Evolutionary conservation across 768 basidiomycete species (phyloP).

Genomic region (Coprinellus aureogranulatus): DNA sequence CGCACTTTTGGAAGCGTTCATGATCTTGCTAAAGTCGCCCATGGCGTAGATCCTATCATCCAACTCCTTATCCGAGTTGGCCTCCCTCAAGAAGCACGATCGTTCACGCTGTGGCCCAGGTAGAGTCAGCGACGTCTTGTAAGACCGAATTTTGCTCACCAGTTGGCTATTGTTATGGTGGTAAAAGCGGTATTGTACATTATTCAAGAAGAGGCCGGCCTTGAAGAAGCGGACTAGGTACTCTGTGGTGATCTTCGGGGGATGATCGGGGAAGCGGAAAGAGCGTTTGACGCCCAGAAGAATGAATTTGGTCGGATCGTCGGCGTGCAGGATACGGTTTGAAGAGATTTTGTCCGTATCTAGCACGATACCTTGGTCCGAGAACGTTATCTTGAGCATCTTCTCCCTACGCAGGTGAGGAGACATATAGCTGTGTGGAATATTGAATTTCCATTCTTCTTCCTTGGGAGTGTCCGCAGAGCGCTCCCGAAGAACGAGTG

Average conservation of each 20-base stretch:
- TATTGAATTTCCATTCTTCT: constrained; percentile 48
- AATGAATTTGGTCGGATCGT: constrained; percentile 57
- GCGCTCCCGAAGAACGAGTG: constrained; percentile 31
- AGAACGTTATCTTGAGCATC: constrained; percentile 6
- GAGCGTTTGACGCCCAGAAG: constrained; percentile 48
- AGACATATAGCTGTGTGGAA: constrained; percentile 28
- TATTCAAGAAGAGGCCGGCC: constrained; percentile 55
- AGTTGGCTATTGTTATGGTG: constrained; percentile 72
- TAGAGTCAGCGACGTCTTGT: neutral
- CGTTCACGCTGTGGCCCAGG: constrained; percentile 45
- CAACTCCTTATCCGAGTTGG: constrained; percentile 52
- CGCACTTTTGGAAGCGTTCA: constrained; percentile 63
- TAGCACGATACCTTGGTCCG: constrained; percentile 2
- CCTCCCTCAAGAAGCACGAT: constrained; percentile 61
- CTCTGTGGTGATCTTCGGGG: constrained; percentile 46
- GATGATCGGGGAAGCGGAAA: constrained; percentile 54
- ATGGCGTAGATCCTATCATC: constrained; percentile 55
- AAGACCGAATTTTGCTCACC: constrained; percentile 27
- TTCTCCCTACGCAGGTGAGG: neutral
- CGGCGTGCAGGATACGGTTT: constrained; percentile 58
- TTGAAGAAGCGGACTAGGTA: constrained; percentile 57
- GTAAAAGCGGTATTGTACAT: constrained; percentile 63
- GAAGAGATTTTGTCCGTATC: constrained; percentile 37
- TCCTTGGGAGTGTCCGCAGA: constrained; percentile 43
- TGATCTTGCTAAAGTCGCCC: constrained; percentile 60